A percentile compares a stretch with the other conserved stretches of the same genome.
Evolutionary conservation across 306 rosid species (phyloP).

Genomic region (Nissolia schottii): DNA sequence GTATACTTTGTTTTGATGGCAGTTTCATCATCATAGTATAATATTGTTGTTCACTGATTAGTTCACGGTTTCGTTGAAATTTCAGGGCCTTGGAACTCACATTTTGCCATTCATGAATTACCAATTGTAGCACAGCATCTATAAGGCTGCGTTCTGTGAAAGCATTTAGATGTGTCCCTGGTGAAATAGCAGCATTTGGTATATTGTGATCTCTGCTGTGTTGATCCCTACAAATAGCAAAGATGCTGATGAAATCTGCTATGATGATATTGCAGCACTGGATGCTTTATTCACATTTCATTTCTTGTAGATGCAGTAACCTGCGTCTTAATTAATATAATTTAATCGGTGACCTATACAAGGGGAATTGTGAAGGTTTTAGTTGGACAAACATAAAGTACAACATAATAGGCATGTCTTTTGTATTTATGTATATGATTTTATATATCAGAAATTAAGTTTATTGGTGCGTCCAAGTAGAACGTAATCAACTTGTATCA

Average conservation of each 20-base stretch:
- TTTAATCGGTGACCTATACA: background rate
- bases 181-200: conserved; percentile 1
- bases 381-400: background rate
- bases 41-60: background rate
- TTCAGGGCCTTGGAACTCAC: conserved; percentile 19
- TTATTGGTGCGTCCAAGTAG: background rate
- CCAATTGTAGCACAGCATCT: background rate
- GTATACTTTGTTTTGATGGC: background rate
- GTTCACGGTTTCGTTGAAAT: background rate
- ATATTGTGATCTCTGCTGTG: background rate
- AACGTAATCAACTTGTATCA: background rate
- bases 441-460: background rate
- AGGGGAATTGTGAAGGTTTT: background rate
- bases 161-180: background rate
- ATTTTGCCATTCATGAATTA: conserved; percentile 4
- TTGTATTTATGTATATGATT: background rate
- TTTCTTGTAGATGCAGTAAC: conserved; percentile 14
- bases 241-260: background rate
- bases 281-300: background rate
- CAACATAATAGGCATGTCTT: background rate
- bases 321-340: background rate
- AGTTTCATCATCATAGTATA: background rate
- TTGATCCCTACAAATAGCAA: background rate
- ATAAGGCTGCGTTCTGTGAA: background rate
- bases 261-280: background rate